Percentiles rank a stretch among this genome's conserved stretches.
Conservation (phyloP, 1,284 basidiomycete genomes). For the Paramarasmius palmivorus region DNA sequence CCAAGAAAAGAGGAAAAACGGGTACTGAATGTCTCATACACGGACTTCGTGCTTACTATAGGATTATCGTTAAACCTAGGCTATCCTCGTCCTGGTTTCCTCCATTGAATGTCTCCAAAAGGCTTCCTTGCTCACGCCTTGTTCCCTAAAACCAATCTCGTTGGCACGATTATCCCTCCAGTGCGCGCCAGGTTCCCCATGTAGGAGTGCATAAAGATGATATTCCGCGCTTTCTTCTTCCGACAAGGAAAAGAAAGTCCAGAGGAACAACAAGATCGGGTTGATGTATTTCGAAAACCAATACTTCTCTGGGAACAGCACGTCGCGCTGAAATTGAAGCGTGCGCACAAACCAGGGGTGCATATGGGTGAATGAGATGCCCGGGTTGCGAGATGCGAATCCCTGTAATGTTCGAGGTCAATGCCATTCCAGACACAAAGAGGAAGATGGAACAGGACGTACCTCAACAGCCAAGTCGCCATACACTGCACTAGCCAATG, state of each 20-base stretch:
- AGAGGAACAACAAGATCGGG: background rate
- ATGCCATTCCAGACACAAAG: no score
- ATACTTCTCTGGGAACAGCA: background rate
- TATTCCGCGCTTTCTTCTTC: background rate
- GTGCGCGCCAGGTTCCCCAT: background rate
- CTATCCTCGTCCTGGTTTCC: no score
- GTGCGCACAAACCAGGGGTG: background rate
- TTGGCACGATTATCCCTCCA: background rate
- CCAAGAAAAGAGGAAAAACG: no score
- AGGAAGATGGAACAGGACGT: no score
- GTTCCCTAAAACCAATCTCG: background rate
- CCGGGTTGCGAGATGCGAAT: no score
- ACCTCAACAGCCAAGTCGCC: no score
- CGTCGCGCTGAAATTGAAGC: background rate
- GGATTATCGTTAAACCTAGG: no score
- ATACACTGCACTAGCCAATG: no score
- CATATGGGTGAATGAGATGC: conserved; percentile 3
- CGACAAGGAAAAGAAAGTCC: background rate
- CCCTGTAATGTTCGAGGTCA: no score
- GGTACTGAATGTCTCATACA: no score
- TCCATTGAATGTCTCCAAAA: conserved; percentile 5
- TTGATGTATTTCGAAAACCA: background rate
- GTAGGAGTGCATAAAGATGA: background rate
- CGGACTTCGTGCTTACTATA: no score
- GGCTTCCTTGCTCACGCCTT: background rate